Conservation (phyloP, 2,329 filamentous ascomycete genomes). For the Paracamarosporium sp. region DNA sequence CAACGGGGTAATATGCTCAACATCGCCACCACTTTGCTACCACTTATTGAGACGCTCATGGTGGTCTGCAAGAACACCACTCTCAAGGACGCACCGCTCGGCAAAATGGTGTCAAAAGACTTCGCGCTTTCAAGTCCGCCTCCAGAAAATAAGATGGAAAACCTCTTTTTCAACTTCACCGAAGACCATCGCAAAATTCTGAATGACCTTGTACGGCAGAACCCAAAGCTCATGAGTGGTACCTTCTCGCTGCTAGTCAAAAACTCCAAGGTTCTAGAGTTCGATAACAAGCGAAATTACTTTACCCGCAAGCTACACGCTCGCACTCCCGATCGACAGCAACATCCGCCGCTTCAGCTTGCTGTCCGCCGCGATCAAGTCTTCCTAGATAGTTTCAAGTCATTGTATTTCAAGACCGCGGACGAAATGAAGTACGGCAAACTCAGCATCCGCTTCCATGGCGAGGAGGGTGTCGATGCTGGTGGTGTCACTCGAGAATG, state of each 20-base stretch:
- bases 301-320: constrained; percentile 93
- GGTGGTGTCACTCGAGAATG: constrained; percentile 97
- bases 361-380: constrained; percentile 92
- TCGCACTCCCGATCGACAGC: constrained; percentile 69
- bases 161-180: constrained; percentile 94
- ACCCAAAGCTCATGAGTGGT: constrained; percentile 97
- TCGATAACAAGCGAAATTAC: constrained; percentile 99
- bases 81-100: constrained; percentile 68
- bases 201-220: constrained; percentile 96
- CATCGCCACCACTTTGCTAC: constrained; percentile 92
- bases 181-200: constrained; percentile 97
- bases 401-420: constrained; percentile 94
- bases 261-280: constrained; percentile 98
- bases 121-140: constrained; percentile 76
- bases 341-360: constrained; percentile 81
- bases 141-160: constrained; percentile 83
- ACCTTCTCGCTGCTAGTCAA: constrained; percentile 96
- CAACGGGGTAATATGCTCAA: constrained; percentile 95
- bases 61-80: constrained; percentile 99
- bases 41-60: constrained; percentile 96
- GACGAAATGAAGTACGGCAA: constrained; percentile 99
- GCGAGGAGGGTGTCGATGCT: constrained; percentile 96
- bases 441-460: constrained; percentile 95
- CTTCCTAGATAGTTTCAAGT: constrained; percentile 98
- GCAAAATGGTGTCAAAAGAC: constrained; percentile 62